Evolutionary conservation across 2,329 filamentous ascomycete genomes (phyloP).

Genomic region (Pezicula rhizophila): DNA sequence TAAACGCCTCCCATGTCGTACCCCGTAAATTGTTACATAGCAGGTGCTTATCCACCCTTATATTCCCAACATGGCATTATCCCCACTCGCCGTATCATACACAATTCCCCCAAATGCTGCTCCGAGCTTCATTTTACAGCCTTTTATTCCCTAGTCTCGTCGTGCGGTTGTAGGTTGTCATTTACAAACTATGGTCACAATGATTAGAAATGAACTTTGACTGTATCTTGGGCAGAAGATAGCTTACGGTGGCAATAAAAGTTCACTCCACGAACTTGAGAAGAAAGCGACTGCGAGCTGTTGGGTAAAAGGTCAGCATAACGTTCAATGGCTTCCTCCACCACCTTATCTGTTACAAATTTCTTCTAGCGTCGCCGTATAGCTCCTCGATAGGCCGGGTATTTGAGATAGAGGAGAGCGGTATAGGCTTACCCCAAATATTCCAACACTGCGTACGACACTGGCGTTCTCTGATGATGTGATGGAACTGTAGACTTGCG

Average conservation of each 20-base stretch:
- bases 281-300: conserved; percentile 62
- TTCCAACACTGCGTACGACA: conserved; percentile 59
- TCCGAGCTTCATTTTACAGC: conserved; percentile 2
- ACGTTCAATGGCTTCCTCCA: conserved; percentile 1
- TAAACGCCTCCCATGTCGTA: conserved; percentile 7
- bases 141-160: not conserved
- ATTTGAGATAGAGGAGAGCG: not conserved
- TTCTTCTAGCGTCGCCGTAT: not conserved
- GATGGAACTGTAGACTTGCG: conserved; percentile 53
- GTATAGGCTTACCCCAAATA: conserved; percentile 57
- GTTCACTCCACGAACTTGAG: conserved; percentile 61
- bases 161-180: no score
- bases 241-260: conserved; percentile 59
- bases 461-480: conserved; percentile 63
- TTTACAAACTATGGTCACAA: no score
- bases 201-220: no score
- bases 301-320: conserved; percentile 12
- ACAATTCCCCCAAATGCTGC: not conserved
- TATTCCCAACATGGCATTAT: not conserved
- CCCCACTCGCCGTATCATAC: not conserved
- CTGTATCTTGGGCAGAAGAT: not conserved
- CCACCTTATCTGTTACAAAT: not conserved
- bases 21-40: conserved; percentile 1
- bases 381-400: not conserved
- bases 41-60: not conserved